Base-by-base conservation (phyloP, 768 basidiomycete species). In the Sporobolomyces phaffii region DNA sequence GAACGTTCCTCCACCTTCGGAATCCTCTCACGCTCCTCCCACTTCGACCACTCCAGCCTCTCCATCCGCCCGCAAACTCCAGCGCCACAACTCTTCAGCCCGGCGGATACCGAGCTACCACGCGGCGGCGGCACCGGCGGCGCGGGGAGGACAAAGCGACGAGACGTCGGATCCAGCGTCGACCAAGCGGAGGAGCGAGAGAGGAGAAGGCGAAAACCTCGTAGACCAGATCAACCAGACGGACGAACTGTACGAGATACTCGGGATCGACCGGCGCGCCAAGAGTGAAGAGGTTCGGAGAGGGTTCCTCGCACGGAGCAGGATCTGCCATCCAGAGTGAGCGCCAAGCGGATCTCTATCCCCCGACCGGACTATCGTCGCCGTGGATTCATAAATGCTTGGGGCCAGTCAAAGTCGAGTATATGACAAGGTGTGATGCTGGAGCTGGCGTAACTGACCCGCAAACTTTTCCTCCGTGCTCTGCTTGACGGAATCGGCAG, bases 241-340 rank as follows among this genome's bases (percentile, higher is more conserved):
- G 51, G 82, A 87, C 61, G 84, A 89, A 76, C 81, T 90, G 41
- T 90, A 91, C 76, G 78, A 80, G 29, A 84, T 91, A 34, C 82
- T 92, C 11, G 90, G 89, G 7, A 77, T 89, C 8, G 73, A 81
- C 26, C 82, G 81, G 67, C 79, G 79, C 10, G 76, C 80, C 0
- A 88, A 90, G 76, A 83, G 82, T 67, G 78, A 84, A 67, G 77
- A 85, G 40, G 81, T 91, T 41, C 78, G 90, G 45, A 81, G 88
- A 29, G 88, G 87, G 24, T 92, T 90, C 77, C 83, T 92, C 57
- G 79, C 82, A 0, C 81, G 89, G 36, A 90, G 88, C 76, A 83
- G 81, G 70, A 82, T 84, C 11, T 91, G 89, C 70, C 90, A 91
- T 74, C 90, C 90, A 79, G 90, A 92, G 90, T 91, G 64, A 69